phyloP scores from a whole-genome alignment of 1,139 yeast genomes.

The Candida dubliniensis region DNA sequence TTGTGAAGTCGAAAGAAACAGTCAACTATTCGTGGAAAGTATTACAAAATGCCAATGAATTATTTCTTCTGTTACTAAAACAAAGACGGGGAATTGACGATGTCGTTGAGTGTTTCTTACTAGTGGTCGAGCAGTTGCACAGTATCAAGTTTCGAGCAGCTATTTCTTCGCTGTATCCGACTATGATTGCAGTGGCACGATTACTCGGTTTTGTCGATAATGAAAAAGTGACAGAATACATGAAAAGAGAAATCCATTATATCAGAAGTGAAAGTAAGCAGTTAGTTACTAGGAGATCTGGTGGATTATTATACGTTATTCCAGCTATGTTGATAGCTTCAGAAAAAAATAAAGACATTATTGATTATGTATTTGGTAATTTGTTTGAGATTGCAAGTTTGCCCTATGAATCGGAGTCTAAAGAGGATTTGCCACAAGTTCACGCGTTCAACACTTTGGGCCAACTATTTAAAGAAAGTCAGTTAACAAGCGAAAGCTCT shows the following conservation, averaged over 20 bases:
- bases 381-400: constrained; percentile 53
- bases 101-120: constrained; percentile 31
- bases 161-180: constrained; percentile 81
- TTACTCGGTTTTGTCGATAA: constrained; percentile 17
- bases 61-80: constrained; percentile 29
- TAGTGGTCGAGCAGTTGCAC: constrained; percentile 65
- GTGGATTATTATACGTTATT: constrained; percentile 80
- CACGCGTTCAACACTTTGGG: constrained; percentile 88
- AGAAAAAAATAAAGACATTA: constrained; percentile 41
- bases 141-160: constrained; percentile 88
- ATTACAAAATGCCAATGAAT: constrained; percentile 68
- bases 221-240: constrained; percentile 33
- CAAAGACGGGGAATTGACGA: constrained; percentile 2
- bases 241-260: constrained; percentile 45
- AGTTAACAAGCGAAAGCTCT: constrained; percentile 54
- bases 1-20: constrained; percentile 48
- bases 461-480: constrained; percentile 68
- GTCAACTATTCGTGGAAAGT: constrained; percentile 81
- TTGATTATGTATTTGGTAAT: constrained; percentile 50
- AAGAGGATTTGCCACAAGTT: constrained; percentile 78
- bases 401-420: constrained; percentile 53
- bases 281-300: constrained; percentile 82
- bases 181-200: constrained; percentile 63
- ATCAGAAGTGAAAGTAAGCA: constrained; percentile 57
- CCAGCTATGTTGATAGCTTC: constrained; percentile 55